Evolutionary conservation across 345 rosid species (phyloP), one percentile per base, ranked within the genome.

Genomic region (Cardamine occulta): DNA sequence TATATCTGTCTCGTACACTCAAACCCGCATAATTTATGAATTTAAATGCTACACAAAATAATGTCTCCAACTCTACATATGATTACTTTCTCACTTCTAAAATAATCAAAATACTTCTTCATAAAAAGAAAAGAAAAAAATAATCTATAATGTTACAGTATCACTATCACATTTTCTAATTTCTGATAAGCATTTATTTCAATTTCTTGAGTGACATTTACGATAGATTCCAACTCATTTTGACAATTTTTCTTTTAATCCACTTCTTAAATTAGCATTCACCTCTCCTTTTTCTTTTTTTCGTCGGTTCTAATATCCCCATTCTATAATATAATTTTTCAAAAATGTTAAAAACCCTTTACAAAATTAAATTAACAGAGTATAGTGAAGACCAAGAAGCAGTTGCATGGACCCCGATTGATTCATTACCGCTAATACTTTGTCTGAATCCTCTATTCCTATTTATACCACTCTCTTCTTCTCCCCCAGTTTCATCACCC

Each of bases 321-420:
- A 17, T 28, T 19, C 23, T 65, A 17, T 24, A 29, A 14, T 18
- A 44, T 12, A 2, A 0, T 17, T 19, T 31, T 13, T 18, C 9
- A 3, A 28, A 28, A 57, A 55, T 7, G 7, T 57, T 21, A 6
- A 28, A 37, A 70, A 53, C 23, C 31, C 49, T 9, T 18, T 12
- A 62, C 44, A 68, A 29, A 19, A 29, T 7, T 39, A 48, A 56
- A 57, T 47, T 74, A 48, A 66, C 40, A 24, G 42, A 56, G 51
- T 19, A n/a, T 34, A 57, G 31, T 55, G 31, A 57, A 74, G 74
- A 67, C 60, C 68, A 67, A 23, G 35, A 68, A 26, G 42, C 31
- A 17, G 72, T 57, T 71, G 76, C 63, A 64, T 77, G 80, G 76
- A 77, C 80, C 80, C 80, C 3, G 70, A 63, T 76, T 53, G 24